Evolutionary conservation across 2,329 filamentous ascomycete species (phyloP), one percentile per base, ranked within the genome.

Genomic region (Sclerotinia sclerotiorum): DNA sequence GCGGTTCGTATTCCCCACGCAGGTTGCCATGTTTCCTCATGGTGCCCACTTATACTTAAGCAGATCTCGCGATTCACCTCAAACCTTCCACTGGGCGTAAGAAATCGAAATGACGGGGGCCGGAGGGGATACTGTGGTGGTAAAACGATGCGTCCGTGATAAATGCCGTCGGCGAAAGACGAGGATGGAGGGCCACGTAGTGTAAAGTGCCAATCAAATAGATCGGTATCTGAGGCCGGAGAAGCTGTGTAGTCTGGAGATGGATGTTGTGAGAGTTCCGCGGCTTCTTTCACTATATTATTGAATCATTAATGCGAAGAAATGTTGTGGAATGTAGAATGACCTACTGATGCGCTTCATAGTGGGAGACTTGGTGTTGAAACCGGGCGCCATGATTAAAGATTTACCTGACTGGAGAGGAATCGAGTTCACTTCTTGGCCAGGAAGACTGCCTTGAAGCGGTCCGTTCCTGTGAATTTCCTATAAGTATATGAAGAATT

Each of bases 121-220:
- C 94, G 91, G 3, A 97, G 87, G 0, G 95, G 95, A 79, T 99
- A 99, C 1, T 90, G 88, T 0, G 93, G 87, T 1, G 95, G 95
- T 0, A 99, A 88, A 51, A 94, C 86, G 78, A 99, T 98, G 76
- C 94, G 93, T 69, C 95, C 95, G 80, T 99, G 95, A 82, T 98
- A 99, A 76, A 97, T 87, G 60, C 95, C 95, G 44, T 84, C 82
- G 1, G 72, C 67, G 66, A 72, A 77, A 6, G 72, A 63, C 49
- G 89, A 87, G 0, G 93, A 94, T 44, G 94, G 94, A 0, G 94
- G 94, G 0, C 95, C 95, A 64, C 90, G 88, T n/a, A 99, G 84
- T 0, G 95, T 99, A 81, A 98, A 99, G 82, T 99, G 95, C 95
- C 95, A 99, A 81, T 98, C 94, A 81, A 97, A 97, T 66, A 99